Percentiles rank a stretch among this genome's conserved stretches.
These are phyloP conservation scores for Acacia crassicarpa DNA, from an alignment of 306 rosid genomes.

Conservation along the genomic window DNA sequence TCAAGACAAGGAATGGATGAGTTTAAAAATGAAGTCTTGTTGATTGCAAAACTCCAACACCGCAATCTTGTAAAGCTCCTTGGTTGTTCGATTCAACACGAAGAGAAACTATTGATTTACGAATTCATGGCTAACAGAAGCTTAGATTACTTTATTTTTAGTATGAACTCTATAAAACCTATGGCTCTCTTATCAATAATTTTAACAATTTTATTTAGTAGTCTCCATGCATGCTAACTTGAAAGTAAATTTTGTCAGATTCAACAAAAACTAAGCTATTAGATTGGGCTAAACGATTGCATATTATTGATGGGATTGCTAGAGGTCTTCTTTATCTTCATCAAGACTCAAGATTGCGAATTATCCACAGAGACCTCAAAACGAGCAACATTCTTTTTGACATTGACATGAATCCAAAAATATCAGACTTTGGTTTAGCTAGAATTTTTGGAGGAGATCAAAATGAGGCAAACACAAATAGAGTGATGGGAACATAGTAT, in stretches of 20 bases:
- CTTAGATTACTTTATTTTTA: constrained; percentile 26
- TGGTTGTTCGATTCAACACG: constrained; percentile 51
- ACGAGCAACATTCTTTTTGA: constrained; percentile 56
- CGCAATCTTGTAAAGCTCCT: constrained; percentile 61
- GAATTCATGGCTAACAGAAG: not conserved
- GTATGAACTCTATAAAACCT: constrained; percentile 12
- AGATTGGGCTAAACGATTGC: constrained; percentile 44
- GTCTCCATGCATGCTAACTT: not conserved
- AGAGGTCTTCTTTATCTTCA: constrained; percentile 54
- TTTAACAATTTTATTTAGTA: not conserved
- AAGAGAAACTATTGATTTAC: constrained; percentile 52
- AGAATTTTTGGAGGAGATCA: constrained; percentile 48
- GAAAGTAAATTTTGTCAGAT: constrained; percentile 20
- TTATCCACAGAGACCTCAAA: constrained; percentile 55
- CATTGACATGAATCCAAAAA: constrained; percentile 52
- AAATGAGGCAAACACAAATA: constrained; percentile 40
- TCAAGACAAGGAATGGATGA: constrained; percentile 59
- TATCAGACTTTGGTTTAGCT: constrained; percentile 58
- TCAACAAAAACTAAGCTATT: constrained; percentile 26
- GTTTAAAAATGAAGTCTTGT: constrained; percentile 52
- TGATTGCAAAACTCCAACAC: constrained; percentile 50
- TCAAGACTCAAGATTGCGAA: constrained; percentile 54
- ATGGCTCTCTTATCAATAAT: not conserved
- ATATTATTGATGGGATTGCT: constrained; percentile 45
- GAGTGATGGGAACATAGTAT: constrained; percentile 55